Percentiles rank a stretch among this genome's conserved stretches.
These are phyloP conservation scores for Flammula alnicola DNA, from an alignment of 1,284 basidiomycete species.

Conservation along the genomic window DNA sequence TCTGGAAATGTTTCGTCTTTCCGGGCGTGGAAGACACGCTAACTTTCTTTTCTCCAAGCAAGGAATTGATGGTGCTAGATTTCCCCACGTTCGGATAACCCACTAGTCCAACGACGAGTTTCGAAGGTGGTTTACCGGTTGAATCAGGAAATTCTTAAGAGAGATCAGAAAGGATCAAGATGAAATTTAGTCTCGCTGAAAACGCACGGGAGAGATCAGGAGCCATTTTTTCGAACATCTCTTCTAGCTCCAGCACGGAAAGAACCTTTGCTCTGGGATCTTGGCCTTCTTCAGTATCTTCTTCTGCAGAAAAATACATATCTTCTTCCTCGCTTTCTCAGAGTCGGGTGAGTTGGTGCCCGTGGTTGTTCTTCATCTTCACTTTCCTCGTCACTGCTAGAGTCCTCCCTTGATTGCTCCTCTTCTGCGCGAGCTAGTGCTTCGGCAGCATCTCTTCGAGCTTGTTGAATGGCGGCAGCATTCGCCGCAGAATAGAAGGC, in stretches of 20 bases:
- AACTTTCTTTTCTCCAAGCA: constrained; percentile 96
- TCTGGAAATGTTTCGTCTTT: constrained; percentile 99
- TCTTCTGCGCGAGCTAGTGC: constrained; percentile 23
- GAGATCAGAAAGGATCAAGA: constrained; percentile 7
- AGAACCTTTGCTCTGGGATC: constrained; percentile 83
- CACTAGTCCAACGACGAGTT: constrained; percentile 90
- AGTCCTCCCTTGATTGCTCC: constrained; percentile 3
- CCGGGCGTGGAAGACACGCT: constrained; percentile 97
- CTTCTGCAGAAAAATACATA: constrained; percentile 52
- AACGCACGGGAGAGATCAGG: constrained; percentile 75
- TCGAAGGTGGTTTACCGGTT: constrained; percentile 64
- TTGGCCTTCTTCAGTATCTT: constrained; percentile 57
- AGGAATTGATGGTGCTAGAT: constrained; percentile 95
- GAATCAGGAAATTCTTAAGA: constrained; percentile 67
- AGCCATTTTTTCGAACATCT: constrained; percentile 78
- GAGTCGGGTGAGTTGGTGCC: constrained; percentile 17
- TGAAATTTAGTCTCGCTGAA: neutral
- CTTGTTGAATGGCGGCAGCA: constrained; percentile 85
- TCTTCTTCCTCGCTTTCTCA: constrained; percentile 32
- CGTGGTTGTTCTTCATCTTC: constrained; percentile 12
- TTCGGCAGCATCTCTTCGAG: constrained; percentile 58
- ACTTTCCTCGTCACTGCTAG: constrained; percentile 3
- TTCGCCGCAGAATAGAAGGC: constrained; percentile 97
- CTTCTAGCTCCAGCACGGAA: constrained; percentile 89
- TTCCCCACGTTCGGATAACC: constrained; percentile 99